phyloP scores from a whole-genome alignment of 345 rosid genomes.

The Eucalyptus cloeziana region DNA sequence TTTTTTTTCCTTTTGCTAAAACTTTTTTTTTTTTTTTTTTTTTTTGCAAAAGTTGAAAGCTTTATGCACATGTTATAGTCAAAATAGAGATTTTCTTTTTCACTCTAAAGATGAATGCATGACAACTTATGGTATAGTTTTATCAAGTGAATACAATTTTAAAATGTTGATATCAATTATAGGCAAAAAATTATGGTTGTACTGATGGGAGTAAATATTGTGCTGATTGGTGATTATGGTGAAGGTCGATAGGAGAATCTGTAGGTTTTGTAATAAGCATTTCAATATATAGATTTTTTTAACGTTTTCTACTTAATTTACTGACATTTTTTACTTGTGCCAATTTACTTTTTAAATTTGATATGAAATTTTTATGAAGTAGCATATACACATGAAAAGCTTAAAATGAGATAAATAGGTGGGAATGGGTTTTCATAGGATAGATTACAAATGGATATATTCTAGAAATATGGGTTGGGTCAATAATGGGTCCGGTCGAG shows the following conservation, averaged over 20 bases:
- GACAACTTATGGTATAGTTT: background rate
- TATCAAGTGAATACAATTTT: background rate
- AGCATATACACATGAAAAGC: background rate
- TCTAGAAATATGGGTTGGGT: background rate
- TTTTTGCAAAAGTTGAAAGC: too few species aligned
- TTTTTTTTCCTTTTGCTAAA: accelerated
- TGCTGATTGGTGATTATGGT: background rate
- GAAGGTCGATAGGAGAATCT: background rate
- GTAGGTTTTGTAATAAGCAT: background rate
- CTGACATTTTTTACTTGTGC: background rate
- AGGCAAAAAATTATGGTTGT: background rate
- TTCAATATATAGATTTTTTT: background rate
- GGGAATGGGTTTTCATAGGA: background rate
- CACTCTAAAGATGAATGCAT: background rate
- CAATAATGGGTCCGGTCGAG: accelerated
- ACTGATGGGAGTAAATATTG: background rate
- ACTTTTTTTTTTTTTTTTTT: too few species aligned
- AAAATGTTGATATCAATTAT: background rate
- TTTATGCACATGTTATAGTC: accelerated
- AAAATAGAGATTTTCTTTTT: too few species aligned
- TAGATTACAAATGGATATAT: background rate
- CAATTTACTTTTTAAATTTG: background rate
- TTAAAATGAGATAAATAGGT: background rate
- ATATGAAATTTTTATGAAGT: background rate
- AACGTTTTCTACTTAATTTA: background rate